Conservation (phyloP, 257 asterid genomes). For the Penstemon davidsonii region DNA sequence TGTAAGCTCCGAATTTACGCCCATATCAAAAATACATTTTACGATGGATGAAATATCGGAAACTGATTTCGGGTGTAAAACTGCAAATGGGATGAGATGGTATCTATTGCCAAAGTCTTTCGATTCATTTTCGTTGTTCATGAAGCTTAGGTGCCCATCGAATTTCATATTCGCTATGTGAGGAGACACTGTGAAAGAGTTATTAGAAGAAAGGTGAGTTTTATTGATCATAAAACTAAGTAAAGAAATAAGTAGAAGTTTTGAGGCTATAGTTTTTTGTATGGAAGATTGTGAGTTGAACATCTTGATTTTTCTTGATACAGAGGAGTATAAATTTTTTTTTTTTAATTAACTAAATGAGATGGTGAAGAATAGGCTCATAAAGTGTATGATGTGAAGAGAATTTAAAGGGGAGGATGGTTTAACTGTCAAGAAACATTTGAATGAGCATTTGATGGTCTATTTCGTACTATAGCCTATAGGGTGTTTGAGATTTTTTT, state of each 20-base stretch:
- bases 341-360: slow-evolving; percentile 10
- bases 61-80: slow-evolving; percentile 70
- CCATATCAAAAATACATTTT: slow-evolving; percentile 50
- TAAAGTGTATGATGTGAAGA: slow-evolving; percentile 19
- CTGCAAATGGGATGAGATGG: slow-evolving; percentile 61
- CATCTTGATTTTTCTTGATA: slow-evolving; percentile 23
- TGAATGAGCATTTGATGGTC: slow-evolving; percentile 9
- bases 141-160: slow-evolving; percentile 58
- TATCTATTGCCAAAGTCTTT: slow-evolving; percentile 75
- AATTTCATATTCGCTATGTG: slow-evolving; percentile 41
- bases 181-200: slow-evolving; percentile 34
- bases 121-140: slow-evolving; percentile 50
- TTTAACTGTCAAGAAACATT: neutral
- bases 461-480: neutral
- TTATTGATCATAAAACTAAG: slow-evolving; percentile 45
- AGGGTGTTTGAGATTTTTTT: neutral
- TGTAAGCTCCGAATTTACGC: slow-evolving; percentile 48
- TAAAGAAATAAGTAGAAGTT: slow-evolving; percentile 41
- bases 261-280: slow-evolving; percentile 41
- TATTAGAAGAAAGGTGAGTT: slow-evolving; percentile 40
- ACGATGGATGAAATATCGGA: slow-evolving; percentile 61
- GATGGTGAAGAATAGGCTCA: slow-evolving; percentile 11
- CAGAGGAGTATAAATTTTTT: slow-evolving; percentile 5
- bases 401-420: slow-evolving; percentile 39
- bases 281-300: slow-evolving; percentile 36